Conservation (phyloP, 768 basidiomycete species). For the Tephrocybe sp. region DNA sequence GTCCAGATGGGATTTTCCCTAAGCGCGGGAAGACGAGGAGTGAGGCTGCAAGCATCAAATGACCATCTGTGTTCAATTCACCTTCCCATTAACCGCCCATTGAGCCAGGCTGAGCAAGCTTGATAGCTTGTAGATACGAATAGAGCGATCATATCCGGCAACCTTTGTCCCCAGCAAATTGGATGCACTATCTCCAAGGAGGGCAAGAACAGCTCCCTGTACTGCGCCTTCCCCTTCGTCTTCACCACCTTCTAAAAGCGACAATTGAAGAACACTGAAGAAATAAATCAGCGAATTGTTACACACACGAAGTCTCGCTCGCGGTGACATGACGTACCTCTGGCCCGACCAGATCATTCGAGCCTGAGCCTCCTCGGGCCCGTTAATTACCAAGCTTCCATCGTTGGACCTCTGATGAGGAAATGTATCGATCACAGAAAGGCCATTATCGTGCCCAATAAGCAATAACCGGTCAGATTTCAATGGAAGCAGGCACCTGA, state of each 20-base stretch:
- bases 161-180: constrained; percentile 44
- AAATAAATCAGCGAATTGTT: background rate
- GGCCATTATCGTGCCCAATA: constrained; percentile 74
- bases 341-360: constrained; percentile 76
- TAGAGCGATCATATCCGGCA: constrained; percentile 47
- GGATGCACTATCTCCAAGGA: constrained; percentile 59
- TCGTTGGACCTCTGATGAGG: constrained; percentile 65
- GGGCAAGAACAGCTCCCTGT: constrained; percentile 46
- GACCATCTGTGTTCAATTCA: constrained; percentile 39
- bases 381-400: constrained; percentile 46
- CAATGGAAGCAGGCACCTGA: constrained; percentile 71
- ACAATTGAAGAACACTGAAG: constrained; percentile 71
- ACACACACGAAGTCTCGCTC: background rate
- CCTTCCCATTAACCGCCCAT: constrained; percentile 69
- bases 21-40: background rate
- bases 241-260: constrained; percentile 61
- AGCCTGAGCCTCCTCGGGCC: constrained; percentile 68
- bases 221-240: constrained; percentile 46
- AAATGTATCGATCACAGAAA: constrained; percentile 80
- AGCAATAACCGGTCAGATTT: constrained; percentile 60
- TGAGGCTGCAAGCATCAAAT: background rate
- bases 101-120: constrained; percentile 72
- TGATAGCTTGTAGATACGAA: constrained; percentile 84
- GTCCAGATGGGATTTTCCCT: constrained; percentile 34
- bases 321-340: constrained; percentile 42